Evolutionary conservation across 495 filamentous ascomycete genomes (phyloP).

Genomic region (Annulohypoxylon bovei): DNA sequence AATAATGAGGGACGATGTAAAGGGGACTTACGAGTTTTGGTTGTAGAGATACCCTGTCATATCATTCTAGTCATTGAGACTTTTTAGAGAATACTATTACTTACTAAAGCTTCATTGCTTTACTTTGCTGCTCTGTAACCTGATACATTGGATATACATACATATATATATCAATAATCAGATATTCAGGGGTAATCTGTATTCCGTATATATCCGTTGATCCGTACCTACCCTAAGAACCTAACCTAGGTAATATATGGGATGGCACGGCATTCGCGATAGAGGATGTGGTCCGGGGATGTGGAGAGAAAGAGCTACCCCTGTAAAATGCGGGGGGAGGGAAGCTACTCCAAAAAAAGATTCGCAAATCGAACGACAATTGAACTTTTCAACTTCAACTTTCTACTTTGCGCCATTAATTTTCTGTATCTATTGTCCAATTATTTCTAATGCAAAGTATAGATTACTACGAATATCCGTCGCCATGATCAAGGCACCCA

Average conservation of each 20-base stretch:
- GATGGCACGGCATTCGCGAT: neutral
- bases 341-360: slow-evolving; percentile 39
- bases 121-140: neutral
- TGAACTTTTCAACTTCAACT: slow-evolving; percentile 1
- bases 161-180: neutral
- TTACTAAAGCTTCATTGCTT: neutral
- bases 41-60: slow-evolving; percentile 39
- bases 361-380: slow-evolving; percentile 23
- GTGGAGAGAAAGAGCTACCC: slow-evolving; percentile 25
- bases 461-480: neutral
- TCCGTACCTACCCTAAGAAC: neutral
- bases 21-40: slow-evolving; percentile 13
- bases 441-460: neutral
- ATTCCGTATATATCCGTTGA: neutral
- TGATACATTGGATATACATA: too few species aligned
- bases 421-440: neutral
- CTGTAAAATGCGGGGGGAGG: slow-evolving; percentile 35
- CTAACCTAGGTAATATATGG: slow-evolving; percentile 6
- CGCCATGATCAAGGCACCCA: slow-evolving; percentile 36
- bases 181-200: neutral
- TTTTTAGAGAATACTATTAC: slow-evolving; percentile 6
- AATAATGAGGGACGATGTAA: neutral
- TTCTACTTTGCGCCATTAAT: slow-evolving; percentile 9
- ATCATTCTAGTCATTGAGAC: slow-evolving; percentile 8
- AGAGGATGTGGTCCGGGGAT: neutral